Evolutionary conservation across 73 alveolate species (phyloP).

Genomic region (Blepharisma japonicum): DNA sequence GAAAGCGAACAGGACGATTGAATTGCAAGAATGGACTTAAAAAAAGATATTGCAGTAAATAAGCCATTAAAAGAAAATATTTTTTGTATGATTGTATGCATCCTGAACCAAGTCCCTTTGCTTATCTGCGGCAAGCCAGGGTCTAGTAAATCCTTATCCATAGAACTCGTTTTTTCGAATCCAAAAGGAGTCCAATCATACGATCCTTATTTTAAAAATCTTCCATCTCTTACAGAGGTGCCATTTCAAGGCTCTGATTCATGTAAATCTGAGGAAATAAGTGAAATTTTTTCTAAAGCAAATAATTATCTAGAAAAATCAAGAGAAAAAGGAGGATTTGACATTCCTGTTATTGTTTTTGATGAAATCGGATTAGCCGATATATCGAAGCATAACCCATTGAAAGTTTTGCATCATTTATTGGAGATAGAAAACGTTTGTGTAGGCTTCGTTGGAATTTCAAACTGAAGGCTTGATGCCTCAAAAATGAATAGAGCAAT

Average conservation of each 20-base stretch:
- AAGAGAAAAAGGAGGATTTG: not conserved
- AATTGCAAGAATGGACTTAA: conserved; percentile 39
- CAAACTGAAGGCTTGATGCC: conserved; percentile 65
- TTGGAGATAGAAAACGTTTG: conserved; percentile 45
- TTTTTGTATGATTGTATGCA: conserved; percentile 57
- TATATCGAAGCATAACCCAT: conserved; percentile 58
- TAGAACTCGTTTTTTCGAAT: conserved; percentile 42
- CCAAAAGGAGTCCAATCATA: not conserved
- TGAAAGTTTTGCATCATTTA: conserved; percentile 58
- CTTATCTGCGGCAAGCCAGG: conserved; percentile 74
- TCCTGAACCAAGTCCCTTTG: conserved; percentile 60
- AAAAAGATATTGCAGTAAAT: conserved; percentile 56
- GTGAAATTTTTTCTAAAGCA: not conserved
- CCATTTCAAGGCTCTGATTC: conserved; percentile 18
- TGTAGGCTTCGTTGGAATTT: conserved; percentile 65
- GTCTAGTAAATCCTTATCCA: conserved; percentile 65
- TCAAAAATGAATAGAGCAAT: conserved; percentile 65
- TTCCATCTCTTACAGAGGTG: not conserved
- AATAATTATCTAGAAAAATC: not conserved
- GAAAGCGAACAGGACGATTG: conserved; percentile 37
- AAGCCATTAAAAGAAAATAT: conserved; percentile 55
- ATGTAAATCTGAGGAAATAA: not conserved
- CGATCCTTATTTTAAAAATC: not conserved
- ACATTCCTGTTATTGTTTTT: conserved; percentile 53
- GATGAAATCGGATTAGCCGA: conserved; percentile 75